Evolutionary conservation across 306 rosid species (phyloP), one percentile per base, ranked within the genome.

Genomic region (Vigna reflexopilosa): DNA sequence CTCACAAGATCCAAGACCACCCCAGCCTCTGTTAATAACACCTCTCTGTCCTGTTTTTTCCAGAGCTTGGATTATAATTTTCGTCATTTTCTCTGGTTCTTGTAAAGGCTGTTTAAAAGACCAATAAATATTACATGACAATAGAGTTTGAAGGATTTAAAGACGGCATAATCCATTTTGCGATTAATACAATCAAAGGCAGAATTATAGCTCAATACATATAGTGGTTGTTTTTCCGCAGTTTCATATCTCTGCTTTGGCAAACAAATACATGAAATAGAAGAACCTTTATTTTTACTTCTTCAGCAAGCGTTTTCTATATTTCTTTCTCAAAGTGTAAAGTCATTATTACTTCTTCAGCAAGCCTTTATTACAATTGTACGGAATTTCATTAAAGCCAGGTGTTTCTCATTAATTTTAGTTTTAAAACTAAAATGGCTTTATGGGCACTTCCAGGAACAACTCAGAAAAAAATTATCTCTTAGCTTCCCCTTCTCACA

Each of bases 21-120:
- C 98, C 98, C 98, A 92, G 65, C 98, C 97, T 85, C 79, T 91
- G 88, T 91, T 92, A 86, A 94, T 94, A 80, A 94, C 78, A 68
- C 98, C 98, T 81, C 98, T 88, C 84, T 89, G 94, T 82, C 87
- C 80, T 3, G 97, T 94, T 64, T 64, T 84, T 76, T 94, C 89
- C 77, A 94, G 88, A 78, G 97, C 98, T 78, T 86, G 76, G 76
- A 92, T 87, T 70, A 92, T 89, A 82, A 85, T 83, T 80, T 79
- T 24, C 6, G 98, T 94, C 97, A 94, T 90, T 83, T 88, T 86
- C 79, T 82, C 85, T 1, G 97, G 97, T 50, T 89, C 88, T 82
- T 86, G 83, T 55, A 92, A 88, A 74, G 98, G 98, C 98, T 92
- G 80, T 76, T 72, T 54, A 74, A 90, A 59, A 51, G 49, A 22